Conservation (phyloP, 805 yeast genomes). For the Saccharomycodes ludwigii region DNA sequence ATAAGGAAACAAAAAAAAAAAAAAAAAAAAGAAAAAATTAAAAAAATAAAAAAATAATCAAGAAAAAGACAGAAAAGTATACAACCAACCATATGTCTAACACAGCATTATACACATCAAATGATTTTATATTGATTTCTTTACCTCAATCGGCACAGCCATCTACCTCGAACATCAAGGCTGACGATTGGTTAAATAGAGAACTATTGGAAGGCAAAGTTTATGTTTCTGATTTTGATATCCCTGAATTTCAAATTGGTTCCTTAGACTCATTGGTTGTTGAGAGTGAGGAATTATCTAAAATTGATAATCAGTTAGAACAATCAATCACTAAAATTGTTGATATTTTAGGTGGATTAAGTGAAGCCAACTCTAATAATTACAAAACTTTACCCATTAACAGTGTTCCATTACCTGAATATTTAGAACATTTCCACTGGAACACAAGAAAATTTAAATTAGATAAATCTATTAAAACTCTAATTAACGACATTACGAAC, state of each 20-base stretch:
- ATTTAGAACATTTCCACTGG: conserved; percentile 73
- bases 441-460: conserved; percentile 74
- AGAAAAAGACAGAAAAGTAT: no score
- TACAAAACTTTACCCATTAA: conserved; percentile 41
- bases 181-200: conserved; percentile 41
- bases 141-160: conserved; percentile 46
- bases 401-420: conserved; percentile 40
- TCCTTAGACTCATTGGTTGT: conserved; percentile 85
- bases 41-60: no score
- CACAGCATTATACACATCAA: conserved; percentile 19
- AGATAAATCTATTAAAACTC: conserved; percentile 70
- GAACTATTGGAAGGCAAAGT: conserved; percentile 45
- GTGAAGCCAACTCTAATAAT: conserved; percentile 30
- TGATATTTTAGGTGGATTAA: conserved; percentile 51
- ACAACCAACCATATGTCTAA: no score
- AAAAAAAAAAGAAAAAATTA: no score
- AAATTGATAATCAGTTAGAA: conserved; percentile 68
- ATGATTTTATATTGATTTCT: conserved; percentile 37
- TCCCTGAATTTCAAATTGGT: conserved; percentile 88
- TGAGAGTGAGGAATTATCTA: conserved; percentile 80
- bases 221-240: conserved; percentile 41
- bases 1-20: no score
- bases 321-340: conserved; percentile 59
- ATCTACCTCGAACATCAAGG: conserved; percentile 29
- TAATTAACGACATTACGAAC: conserved; percentile 53